Evolutionary conservation across 2,329 filamentous ascomycete species (phyloP).

Genomic region (Ophiostoma tasmaniense): DNA sequence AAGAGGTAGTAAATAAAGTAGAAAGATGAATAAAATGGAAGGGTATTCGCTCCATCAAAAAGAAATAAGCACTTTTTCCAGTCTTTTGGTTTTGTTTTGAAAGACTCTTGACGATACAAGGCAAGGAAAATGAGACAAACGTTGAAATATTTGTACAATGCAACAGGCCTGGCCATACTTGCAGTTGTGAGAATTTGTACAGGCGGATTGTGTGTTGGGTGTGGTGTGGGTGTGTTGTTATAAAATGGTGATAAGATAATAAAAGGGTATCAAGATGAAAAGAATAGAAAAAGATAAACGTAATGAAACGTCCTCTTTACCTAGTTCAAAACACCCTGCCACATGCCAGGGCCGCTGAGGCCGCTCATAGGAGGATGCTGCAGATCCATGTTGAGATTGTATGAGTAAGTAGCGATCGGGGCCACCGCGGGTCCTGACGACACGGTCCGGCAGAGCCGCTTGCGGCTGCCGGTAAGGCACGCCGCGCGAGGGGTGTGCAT

Average conservation of each 20-base stretch:
- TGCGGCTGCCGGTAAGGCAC: slow-evolving; percentile 43
- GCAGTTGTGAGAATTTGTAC: slow-evolving; percentile 9
- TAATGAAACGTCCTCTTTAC: slow-evolving; percentile 16
- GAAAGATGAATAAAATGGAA: background rate
- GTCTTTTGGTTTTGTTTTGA: slow-evolving; percentile 9
- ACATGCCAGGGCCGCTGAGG: slow-evolving; percentile 54
- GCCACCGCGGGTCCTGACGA: slow-evolving; percentile 6
- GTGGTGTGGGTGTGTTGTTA: slow-evolving; percentile 3
- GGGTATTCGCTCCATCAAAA: slow-evolving; percentile 17
- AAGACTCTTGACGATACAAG: slow-evolving; percentile 11
- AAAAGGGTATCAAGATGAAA: slow-evolving; percentile 18
- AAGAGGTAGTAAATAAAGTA: background rate
- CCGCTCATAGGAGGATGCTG: slow-evolving; percentile 37
- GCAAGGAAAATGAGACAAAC: slow-evolving; percentile 4
- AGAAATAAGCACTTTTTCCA: background rate
- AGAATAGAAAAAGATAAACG: slow-evolving; percentile 16
- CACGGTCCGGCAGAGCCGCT: slow-evolving; percentile 53
- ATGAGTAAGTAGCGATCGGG: slow-evolving; percentile 12
- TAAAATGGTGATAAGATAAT: slow-evolving; percentile 25
- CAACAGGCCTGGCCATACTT: background rate
- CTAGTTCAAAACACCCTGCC: slow-evolving; percentile 55
- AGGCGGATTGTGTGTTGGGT: slow-evolving; percentile 21
- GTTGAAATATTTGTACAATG: slow-evolving; percentile 9
- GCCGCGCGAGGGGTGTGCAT: slow-evolving; percentile 23
- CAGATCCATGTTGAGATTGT: slow-evolving; percentile 27